Conservation (phyloP, 495 filamentous ascomycete species). For the Mycothermus thermophilus region DNA sequence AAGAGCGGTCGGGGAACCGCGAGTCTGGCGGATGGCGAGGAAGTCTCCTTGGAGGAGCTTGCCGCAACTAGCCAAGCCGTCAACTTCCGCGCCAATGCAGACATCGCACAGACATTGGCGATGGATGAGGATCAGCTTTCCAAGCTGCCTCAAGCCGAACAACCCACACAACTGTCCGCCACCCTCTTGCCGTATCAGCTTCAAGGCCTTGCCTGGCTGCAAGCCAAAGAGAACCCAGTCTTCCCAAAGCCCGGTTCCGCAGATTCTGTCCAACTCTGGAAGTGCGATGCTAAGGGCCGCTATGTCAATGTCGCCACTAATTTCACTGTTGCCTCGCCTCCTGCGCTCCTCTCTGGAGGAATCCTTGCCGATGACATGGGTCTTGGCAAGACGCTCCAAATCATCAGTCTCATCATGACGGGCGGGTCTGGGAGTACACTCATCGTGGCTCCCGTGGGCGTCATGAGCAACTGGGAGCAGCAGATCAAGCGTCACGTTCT, state of each 20-base stretch:
- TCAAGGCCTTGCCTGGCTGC: conserved; percentile 75
- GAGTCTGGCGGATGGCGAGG: conserved; percentile 20
- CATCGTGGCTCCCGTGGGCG: conserved; percentile 69
- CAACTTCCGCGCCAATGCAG: conserved; percentile 39
- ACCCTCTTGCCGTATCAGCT: conserved; percentile 70
- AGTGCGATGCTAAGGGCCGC: conserved; percentile 32
- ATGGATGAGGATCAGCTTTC: conserved; percentile 59
- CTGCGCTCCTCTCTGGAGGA: conserved; percentile 61
- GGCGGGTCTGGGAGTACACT: conserved; percentile 49
- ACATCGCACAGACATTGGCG: conserved; percentile 51
- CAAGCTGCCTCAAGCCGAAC: conserved; percentile 58
- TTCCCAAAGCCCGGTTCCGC: conserved; percentile 47
- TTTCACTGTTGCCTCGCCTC: conserved; percentile 42
- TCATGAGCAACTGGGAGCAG: conserved; percentile 87
- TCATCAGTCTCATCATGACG: conserved; percentile 66
- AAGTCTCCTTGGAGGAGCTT: conserved; percentile 42
- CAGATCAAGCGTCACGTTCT: conserved; percentile 67
- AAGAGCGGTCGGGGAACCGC: conserved; percentile 19
- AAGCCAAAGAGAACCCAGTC: conserved; percentile 55
- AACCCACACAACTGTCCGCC: conserved; percentile 49
- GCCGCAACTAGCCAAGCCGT: conserved; percentile 54
- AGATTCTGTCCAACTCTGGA: conserved; percentile 73
- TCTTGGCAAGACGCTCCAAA: conserved; percentile 80
- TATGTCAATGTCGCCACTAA: conserved; percentile 71
- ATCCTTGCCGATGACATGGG: conserved; percentile 94